phyloP scores from a whole-genome alignment of 257 asterid species.

The Pogostemon cablin region DNA sequence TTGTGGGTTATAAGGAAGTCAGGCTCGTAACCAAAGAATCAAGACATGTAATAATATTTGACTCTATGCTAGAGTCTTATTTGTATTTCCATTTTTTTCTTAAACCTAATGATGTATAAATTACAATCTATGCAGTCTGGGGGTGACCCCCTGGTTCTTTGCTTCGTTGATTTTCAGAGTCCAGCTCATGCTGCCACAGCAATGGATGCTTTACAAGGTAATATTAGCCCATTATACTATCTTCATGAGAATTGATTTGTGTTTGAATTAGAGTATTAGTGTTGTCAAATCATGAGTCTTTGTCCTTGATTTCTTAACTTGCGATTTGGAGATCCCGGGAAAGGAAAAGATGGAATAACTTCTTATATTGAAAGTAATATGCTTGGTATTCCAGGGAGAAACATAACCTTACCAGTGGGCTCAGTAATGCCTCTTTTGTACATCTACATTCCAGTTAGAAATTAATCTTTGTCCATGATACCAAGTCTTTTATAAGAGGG shows the following conservation, averaged over 20 bases:
- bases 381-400: background rate
- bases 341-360: background rate
- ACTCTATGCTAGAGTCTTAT: slow-evolving; percentile 3
- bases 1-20: slow-evolving; percentile 79
- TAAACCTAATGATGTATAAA: slow-evolving; percentile 2
- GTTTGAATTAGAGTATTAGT: background rate
- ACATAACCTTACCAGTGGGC: background rate
- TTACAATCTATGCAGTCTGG: slow-evolving; percentile 54
- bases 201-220: slow-evolving; percentile 79
- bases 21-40: slow-evolving; percentile 78
- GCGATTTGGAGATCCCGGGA: background rate
- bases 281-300: slow-evolving; percentile 8
- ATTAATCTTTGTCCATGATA: background rate
- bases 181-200: slow-evolving; percentile 91
- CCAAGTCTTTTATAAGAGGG: background rate
- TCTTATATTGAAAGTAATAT: slow-evolving; percentile 6
- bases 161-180: slow-evolving; percentile 80
- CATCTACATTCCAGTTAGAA: background rate
- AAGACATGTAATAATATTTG: slow-evolving; percentile 59
- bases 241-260: background rate
- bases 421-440: background rate
- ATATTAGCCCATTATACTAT: slow-evolving; percentile 16
- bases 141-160: slow-evolving; percentile 70
- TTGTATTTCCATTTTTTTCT: slow-evolving; percentile 5
- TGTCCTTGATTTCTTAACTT: slow-evolving; percentile 2